Conservation (phyloP, 75 land plant species). For the Selaginella moellendorffii region DNA sequence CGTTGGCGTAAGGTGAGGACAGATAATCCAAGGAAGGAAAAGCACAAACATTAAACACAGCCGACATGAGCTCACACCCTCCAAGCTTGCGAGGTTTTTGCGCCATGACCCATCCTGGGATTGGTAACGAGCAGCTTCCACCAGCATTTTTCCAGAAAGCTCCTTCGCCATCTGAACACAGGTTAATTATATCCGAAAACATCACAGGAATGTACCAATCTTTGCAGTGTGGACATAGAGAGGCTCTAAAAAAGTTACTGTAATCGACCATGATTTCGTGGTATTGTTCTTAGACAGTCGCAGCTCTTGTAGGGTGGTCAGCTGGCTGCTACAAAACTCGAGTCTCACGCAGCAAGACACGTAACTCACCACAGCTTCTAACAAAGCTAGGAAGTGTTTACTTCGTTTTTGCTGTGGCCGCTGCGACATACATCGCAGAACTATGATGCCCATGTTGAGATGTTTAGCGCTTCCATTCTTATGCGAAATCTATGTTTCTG, state of each 20-base stretch:
- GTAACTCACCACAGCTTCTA: constrained; percentile 15
- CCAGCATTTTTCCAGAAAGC: constrained; percentile 57
- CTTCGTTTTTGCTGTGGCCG: constrained; percentile 37
- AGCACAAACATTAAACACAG: too few relatives aligned
- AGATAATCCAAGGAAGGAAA: too few relatives aligned
- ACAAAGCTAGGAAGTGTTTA: background rate
- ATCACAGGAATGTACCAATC: constrained; percentile 32
- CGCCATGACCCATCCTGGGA: too few relatives aligned
- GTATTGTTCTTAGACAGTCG: too few relatives aligned
- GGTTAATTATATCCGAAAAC: background rate
- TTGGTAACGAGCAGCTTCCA: constrained; percentile 80
- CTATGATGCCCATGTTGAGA: constrained; percentile 35
- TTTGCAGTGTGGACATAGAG: constrained; percentile 47
- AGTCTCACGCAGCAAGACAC: constrained; percentile 69
- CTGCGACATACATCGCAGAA: constrained; percentile 49
- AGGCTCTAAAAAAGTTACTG: constrained; percentile 51
- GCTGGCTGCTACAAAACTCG: constrained; percentile 56
- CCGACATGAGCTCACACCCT: too few relatives aligned
- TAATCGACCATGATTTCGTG: too few relatives aligned
- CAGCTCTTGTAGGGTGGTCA: constrained; percentile 80
- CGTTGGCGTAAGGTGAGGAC: too few relatives aligned
- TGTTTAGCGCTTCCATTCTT: background rate
- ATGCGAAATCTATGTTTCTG: background rate
- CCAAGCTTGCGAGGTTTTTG: too few relatives aligned
- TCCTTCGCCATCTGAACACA: constrained; percentile 43